Base-by-base conservation (phyloP, 192 early-diverging fungal species). In the Coemansia sp. region DNA sequence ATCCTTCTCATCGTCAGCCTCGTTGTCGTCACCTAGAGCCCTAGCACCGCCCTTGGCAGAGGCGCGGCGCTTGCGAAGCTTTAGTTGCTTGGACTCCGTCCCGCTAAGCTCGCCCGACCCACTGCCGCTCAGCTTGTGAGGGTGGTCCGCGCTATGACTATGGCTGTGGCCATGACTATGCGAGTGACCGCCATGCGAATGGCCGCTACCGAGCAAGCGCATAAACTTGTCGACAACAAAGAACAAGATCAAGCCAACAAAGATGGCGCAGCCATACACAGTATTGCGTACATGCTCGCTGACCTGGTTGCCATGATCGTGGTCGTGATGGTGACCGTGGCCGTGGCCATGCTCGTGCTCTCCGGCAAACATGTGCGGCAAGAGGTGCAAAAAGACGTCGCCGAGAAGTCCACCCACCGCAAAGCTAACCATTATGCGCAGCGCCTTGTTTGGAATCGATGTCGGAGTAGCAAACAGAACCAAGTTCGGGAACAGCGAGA, bases 321-420 rank as follows among this genome's bases (percentile, higher is more conserved):
- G 62, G 24, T 75, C 70, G 13, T 63, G 65, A 27, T 76, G 74
- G 3, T 55, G 70, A 27, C 70, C 53, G 43, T 82, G 80, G 22
- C 30, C 65, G 39, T 82, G 80, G 22, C 30, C 65, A 41, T 77
- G 83, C 15, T 49, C 60, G 30, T 82, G 80, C 22, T 66, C 90
- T 38, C 82, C 87, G 44, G 86, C 50, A 64, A 94, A 92, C 38
- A 90, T 85, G 67, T 93, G 89, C 43, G 93, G 93, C 43, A 94
- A 67, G 49, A 94, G 73, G 66, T 94, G 93, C 68, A 94, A 71
- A 66, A 94, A 91, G 11, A 94, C 93, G 69, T 94, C 93, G 13
- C 93, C 92, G 34, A 94, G 65, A 27, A 94, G 75, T 10, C 91
- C 91, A 68, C 93, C 93, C n/a, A 93, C 90, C 0, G 93, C 93